These are phyloP conservation scores for Lanmaoa rubissima DNA, from an alignment of 768 basidiomycete genomes.

Conservation along the genomic window DNA sequence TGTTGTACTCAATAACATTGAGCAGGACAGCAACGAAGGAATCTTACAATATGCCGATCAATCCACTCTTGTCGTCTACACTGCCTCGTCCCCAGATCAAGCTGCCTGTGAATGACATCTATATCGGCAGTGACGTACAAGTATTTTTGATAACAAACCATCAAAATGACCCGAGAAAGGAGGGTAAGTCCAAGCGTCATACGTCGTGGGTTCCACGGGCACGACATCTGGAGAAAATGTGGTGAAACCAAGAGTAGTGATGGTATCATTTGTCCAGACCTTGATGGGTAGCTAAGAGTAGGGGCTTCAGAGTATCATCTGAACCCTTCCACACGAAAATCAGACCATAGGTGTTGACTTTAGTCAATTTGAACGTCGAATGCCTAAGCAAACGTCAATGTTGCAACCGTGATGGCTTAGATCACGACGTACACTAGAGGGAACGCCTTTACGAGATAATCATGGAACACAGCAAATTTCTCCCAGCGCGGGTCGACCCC, in stretches of 20 bases:
- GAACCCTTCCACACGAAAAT: conserved; percentile 59
- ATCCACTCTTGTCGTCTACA: conserved; percentile 62
- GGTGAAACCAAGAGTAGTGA: not conserved
- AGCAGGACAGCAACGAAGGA: not conserved
- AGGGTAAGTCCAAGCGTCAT: conserved; percentile 56
- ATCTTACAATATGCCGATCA: conserved; percentile 61
- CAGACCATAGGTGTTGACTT: conserved; percentile 62
- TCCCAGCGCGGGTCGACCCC: conserved; percentile 55
- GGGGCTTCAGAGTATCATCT: conserved; percentile 48
- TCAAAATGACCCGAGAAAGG: conserved; percentile 65
- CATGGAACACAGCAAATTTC: conserved; percentile 51
- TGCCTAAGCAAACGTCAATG: conserved; percentile 36
- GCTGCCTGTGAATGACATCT: conserved; percentile 23
- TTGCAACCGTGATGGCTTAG: not conserved
- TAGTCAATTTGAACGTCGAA: conserved; percentile 47
- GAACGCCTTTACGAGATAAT: conserved; percentile 56
- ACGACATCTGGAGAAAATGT: conserved; percentile 52
- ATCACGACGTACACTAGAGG: conserved; percentile 50
- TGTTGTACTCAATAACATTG: conserved; percentile 16
- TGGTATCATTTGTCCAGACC: conserved; percentile 32
- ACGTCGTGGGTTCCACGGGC: conserved; percentile 56
- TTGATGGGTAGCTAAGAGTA: conserved; percentile 54
- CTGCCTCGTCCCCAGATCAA: conserved; percentile 51
- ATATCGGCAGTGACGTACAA: not conserved
- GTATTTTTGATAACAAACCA: conserved; percentile 32